Base-by-base conservation (phyloP, 2,329 filamentous ascomycete species). In the Catunica adiposa region DNA sequence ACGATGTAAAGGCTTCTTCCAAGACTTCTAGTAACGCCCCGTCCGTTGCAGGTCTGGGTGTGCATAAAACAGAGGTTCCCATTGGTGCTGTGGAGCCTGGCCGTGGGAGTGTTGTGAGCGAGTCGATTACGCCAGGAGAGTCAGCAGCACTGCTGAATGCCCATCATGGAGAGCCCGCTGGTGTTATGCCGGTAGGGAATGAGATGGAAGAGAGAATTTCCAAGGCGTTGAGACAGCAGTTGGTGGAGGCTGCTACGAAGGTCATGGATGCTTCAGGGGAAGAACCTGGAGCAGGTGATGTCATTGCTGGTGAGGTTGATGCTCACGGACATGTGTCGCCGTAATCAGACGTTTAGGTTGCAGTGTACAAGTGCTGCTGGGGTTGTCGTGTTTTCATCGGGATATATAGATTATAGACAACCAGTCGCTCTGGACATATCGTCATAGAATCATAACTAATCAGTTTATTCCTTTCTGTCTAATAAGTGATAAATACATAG, bases 261-360 rank as follows among this genome's bases (percentile, higher is more conserved):
- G 55, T 58, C 22, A 38, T 61, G 1, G 50, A 59, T 26, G 40
- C 54, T 14, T 57, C 60, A 8, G 60, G 60, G 34, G 58, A 61
- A 17, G 59, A 57, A 38, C 56, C 56, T 29, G 51, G 53, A 17
- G 56, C 56, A 8, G 56, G 56, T 44, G 56, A 58, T 51, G 56
- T 58, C 23, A 58, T 58, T 56, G 56, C 56, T 50, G 56, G 56
- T 1, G 56, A 56, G 46, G 53, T 58, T 17, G 56, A 56, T 52
- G 25, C 53, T 17, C 48, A 58, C 42, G 50, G 56, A 9, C 56
- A 53, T 56, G 42, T 55, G 29, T 58, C 48, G 7, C 56, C 42
- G n/a, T 54, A 44, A 17, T 2, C 17, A 44, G 15, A 17, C n/a
- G n/a, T n/a, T n/a, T n/a, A n/a, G n/a, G n/a, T n/a, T n/a, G n/a